These are phyloP conservation scores for Prunus padus DNA, from an alignment of 306 rosid genomes.

Conservation along the genomic window DNA sequence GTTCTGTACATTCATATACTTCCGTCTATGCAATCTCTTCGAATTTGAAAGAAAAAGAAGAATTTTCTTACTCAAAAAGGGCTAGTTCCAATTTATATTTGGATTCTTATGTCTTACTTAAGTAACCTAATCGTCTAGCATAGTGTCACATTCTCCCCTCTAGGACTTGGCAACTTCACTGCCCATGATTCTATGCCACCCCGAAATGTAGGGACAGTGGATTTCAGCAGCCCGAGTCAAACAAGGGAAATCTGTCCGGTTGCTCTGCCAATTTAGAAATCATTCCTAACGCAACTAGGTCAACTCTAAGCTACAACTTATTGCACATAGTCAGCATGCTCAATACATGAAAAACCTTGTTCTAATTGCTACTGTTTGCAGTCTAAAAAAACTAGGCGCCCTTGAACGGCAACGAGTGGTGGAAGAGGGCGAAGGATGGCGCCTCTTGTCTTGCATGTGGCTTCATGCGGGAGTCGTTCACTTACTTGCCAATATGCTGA, in stretches of 20 bases:
- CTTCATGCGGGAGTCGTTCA: slow-evolving; percentile 94
- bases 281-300: not conserved
- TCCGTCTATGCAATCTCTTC: not conserved
- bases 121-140: not conserved
- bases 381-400: slow-evolving; percentile 64
- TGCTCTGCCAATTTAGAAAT: not conserved
- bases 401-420: slow-evolving; percentile 49
- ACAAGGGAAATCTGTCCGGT: not conserved
- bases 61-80: not conserved
- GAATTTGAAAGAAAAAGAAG: not conserved
- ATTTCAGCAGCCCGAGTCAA: not conserved
- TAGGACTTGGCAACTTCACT: not conserved
- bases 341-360: not conserved
- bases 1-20: not conserved
- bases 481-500: slow-evolving; percentile 68
- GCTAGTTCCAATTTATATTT: not conserved
- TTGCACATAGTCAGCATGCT: not conserved
- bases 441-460: slow-evolving; percentile 79
- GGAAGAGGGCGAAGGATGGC: slow-evolving; percentile 59
- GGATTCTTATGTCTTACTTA: not conserved
- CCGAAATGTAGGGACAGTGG: not conserved
- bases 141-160: not conserved
- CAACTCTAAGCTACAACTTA: not conserved
- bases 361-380: slow-evolving; percentile 27
- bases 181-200: not conserved